Percentiles rank a stretch among this genome's conserved stretches.
phyloP scores from a whole-genome alignment of 768 basidiomycete genomes.

The Pisolithus sp. region DNA sequence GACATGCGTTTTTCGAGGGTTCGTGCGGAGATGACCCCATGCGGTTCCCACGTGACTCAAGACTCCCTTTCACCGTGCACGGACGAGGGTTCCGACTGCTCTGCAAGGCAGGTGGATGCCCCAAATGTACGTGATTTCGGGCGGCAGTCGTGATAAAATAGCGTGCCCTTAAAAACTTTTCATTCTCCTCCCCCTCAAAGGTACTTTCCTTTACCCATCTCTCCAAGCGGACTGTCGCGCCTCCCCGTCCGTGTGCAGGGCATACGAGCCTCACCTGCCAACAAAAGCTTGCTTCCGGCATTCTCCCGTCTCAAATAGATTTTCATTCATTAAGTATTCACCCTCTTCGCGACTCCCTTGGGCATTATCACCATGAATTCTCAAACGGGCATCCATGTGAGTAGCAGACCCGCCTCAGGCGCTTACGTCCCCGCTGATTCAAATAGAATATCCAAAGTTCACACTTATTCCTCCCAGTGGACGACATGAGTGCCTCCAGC shows the following conservation, averaged over 20 bases:
- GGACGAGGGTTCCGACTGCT: slow-evolving; percentile 3
- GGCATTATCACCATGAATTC: background rate
- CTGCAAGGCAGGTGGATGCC: slow-evolving; percentile 17
- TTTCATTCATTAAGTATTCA: background rate
- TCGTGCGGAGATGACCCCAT: slow-evolving; percentile 21
- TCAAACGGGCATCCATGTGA: background rate
- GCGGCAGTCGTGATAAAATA: slow-evolving; percentile 9
- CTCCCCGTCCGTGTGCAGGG: slow-evolving; percentile 16
- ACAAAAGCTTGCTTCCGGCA: background rate
- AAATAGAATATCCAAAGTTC: background rate
- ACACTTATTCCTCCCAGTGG: slow-evolving; percentile 21
- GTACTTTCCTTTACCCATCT: slow-evolving; percentile 1
- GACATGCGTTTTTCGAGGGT: slow-evolving; percentile 2
- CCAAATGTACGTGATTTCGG: slow-evolving; percentile 20
- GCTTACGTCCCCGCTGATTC: background rate
- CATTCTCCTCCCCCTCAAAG: background rate
- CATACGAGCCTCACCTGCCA: slow-evolving; percentile 14
- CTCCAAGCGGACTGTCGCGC: slow-evolving; percentile 6
- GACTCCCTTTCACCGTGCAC: background rate
- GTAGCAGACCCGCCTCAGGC: background rate
- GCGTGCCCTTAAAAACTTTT: slow-evolving; percentile 18
- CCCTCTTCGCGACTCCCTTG: background rate
- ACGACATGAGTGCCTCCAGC: slow-evolving; percentile 7
- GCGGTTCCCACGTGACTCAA: slow-evolving; percentile 2
- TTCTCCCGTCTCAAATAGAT: background rate